Base-by-base conservation (phyloP, 2,329 filamentous ascomycete genomes). In the Ophiostoma ips region DNA sequence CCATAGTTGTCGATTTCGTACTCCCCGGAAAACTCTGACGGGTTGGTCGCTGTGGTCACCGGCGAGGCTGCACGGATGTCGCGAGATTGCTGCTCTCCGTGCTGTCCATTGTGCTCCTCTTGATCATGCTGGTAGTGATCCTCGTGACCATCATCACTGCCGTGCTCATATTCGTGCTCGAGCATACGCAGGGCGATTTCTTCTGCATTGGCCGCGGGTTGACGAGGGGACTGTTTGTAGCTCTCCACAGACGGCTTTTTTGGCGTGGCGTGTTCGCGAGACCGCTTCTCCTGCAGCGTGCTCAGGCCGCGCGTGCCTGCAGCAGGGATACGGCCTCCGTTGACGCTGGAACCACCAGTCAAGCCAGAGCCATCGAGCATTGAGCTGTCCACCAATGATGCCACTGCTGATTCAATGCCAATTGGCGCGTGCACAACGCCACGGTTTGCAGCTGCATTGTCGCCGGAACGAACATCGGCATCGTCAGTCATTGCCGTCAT, bases 391-490 rank as follows among this genome's bases (percentile, higher is more conserved):
- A 82, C 69, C 7, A 96, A 70, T 15, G 89, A 95, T 8, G 90
- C 90, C 11, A 96, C 89, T 10, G 84, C 85, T 13, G 89, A 95
- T 64, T 95, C 89, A 0, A 94, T 81, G 2, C 77, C 87, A 33
- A 80, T 61, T 2, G 77, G 79, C 1, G 78, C 81, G 58, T 88
- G 80, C 3, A 94, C 75, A 60, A 87, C 83, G 56, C 86, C 75
- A 2, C 87, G 83, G 57, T 86, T 94, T 11, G 81, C 80, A 38
- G 76, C 83, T 44, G 87, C 67, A 18, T 76, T 78, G 30, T 76
- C 78, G 24, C 95, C 79, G 50, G 85, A 77, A 58, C 86, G 84
- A 31, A 81, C 61, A 56, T 75, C 70, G 1, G 68, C 69, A 56
- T 72, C 76, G 5, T 70, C 68, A 5, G 75, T 70, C 0, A 68